Percentiles rank a stretch among this genome's conserved stretches.
Evolutionary conservation across 1,284 basidiomycete genomes (phyloP).

Genomic region (Cryptococcus floricola): DNA sequence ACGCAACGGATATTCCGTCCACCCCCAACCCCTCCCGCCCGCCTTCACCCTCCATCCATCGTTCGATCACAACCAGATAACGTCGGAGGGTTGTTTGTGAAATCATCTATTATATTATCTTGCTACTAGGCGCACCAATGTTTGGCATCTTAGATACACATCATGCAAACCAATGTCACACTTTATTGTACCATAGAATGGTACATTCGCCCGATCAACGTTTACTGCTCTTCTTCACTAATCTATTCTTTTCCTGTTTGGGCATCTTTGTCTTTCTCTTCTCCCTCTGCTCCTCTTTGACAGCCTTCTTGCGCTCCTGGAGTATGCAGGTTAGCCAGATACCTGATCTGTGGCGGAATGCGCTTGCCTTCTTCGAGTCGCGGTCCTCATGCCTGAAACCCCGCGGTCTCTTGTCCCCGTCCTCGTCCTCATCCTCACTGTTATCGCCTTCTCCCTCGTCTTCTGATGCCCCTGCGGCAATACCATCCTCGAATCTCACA

Average conservation of each 20-base stretch:
- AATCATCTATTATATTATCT: no score
- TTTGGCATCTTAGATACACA: no score
- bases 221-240: slow-evolving; percentile 59
- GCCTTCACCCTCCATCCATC: slow-evolving; percentile 27
- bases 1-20: slow-evolving; percentile 15
- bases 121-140: no score
- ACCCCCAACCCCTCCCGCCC: slow-evolving; percentile 43
- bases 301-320: slow-evolving; percentile 82
- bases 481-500: background rate
- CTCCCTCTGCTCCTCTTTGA: slow-evolving; percentile 81
- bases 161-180: no score
- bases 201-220: background rate
- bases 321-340: background rate
- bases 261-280: slow-evolving; percentile 88
- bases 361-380: slow-evolving; percentile 78
- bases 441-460: slow-evolving; percentile 9
- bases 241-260: slow-evolving; percentile 84
- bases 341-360: background rate
- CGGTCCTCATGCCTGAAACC: slow-evolving; percentile 88
- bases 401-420: slow-evolving; percentile 56
- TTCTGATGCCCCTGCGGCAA: background rate
- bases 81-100: background rate
- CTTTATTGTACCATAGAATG: background rate
- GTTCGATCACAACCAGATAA: slow-evolving; percentile 4
- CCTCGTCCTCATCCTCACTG: slow-evolving; percentile 40